These are phyloP conservation scores for Mrakia hoshinonis DNA, from an alignment of 768 basidiomycete species.

Conservation along the genomic window DNA sequence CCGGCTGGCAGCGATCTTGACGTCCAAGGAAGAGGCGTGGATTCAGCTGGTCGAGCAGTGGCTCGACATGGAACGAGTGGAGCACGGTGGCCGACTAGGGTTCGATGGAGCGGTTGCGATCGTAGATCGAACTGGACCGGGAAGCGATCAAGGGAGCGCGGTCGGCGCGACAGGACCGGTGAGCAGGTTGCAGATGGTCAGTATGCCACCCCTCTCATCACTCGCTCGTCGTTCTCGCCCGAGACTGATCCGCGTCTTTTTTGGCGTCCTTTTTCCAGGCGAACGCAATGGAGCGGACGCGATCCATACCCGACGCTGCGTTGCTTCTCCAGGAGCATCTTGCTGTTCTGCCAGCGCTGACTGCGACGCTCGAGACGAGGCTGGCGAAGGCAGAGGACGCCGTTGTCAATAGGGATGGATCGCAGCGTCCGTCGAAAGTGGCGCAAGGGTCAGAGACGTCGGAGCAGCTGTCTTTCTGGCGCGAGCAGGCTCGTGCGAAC, in stretches of 20 bases:
- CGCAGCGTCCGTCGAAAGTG: too few relatives aligned
- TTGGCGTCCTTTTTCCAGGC: not conserved
- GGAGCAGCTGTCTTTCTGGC: not conserved
- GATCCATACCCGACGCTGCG: not conserved
- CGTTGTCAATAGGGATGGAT: not conserved
- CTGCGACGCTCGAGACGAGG: not conserved
- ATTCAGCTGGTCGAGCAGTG: not conserved
- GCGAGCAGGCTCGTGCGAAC: slow-evolving; percentile 1
- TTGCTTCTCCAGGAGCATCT: slow-evolving; percentile 1
- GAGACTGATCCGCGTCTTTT: not conserved
- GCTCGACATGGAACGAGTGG: not conserved
- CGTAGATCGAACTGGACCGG: not conserved
- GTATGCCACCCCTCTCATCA: not conserved
- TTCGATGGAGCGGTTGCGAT: not conserved
- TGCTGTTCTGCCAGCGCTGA: not conserved
- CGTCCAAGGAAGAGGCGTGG: not conserved
- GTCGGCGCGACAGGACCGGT: not conserved
- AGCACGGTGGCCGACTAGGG: not conserved
- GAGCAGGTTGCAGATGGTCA: not conserved
- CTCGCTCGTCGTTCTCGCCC: too few relatives aligned
- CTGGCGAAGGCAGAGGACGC: not conserved
- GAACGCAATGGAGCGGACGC: not conserved
- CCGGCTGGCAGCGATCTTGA: not conserved
- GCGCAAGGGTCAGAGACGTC: not conserved
- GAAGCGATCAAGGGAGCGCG: not conserved